Evolutionary conservation across 2,329 filamentous ascomycete genomes (phyloP), one percentile per base, ranked within the genome.

Genomic region (Xylariales sp.): DNA sequence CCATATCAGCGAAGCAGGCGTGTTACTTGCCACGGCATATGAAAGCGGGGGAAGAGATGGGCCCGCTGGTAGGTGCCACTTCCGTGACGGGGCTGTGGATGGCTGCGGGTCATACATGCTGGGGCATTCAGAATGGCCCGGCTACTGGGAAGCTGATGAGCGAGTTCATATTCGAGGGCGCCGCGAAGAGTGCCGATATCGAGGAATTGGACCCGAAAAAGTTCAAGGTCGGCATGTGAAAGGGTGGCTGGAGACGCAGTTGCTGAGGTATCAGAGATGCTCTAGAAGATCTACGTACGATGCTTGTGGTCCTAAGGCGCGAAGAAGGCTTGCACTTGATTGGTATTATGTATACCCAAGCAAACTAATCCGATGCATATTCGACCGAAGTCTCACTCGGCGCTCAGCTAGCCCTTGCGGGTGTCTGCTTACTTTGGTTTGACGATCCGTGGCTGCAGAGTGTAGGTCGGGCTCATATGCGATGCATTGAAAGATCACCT

Each of bases 71-170:
- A 18, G 93, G 93, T 0, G 69, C 74, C 40, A 90, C 89, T 6
- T 75, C 76, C 2, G 78, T 84, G 0, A 76, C 80, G 5, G 89
- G 90, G 0, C 56, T 97, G 31, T 83, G 85, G 61, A 71, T 97
- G 45, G 93, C 93, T 0, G 77, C 88, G 0, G 93, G 93, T 0
- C 93, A 98, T 69, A 95, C 89, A 2, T 97, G 91, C 66, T 98
- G 93, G 93, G 93, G 93, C 0, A 95, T 98, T 16, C 91, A 97
- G 67, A 97, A 98, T 66, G 88, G 82, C 1, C 90, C 91, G 1
- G 93, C 76, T 1, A 97, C 91, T 6, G 87, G 87, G 4, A 87
- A 83, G 64, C 61, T 91, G 28, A 84, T 93, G 69, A 84, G 84
- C 27, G 86, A 91, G 62, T 80, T 86, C 63, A 67, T 93, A 2